Evolutionary conservation across 176 grass and related monocot genomes (phyloP).

Genomic region (Panicum miliaceum): DNA sequence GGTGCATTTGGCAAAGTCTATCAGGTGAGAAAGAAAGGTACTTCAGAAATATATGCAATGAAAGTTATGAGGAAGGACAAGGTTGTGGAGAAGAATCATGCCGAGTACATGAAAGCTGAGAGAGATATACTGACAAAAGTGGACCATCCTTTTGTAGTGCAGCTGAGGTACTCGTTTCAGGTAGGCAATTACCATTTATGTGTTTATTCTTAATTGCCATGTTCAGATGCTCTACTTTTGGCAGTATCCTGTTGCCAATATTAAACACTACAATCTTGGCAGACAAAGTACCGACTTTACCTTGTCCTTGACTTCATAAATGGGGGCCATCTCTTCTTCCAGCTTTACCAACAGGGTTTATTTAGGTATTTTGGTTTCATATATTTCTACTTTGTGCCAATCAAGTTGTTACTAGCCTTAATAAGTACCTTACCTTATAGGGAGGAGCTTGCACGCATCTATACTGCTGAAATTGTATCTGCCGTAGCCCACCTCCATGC

Average conservation of each 20-base stretch:
- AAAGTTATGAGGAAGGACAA: slow-evolving; percentile 99
- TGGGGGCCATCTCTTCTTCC: slow-evolving; percentile 97
- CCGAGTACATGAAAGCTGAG: slow-evolving; percentile 98
- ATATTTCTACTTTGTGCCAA: slow-evolving; percentile 4
- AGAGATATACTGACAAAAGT: slow-evolving; percentile 98
- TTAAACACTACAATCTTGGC: slow-evolving; percentile 41
- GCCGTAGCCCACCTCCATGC: slow-evolving; percentile 89
- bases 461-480: slow-evolving; percentile 93
- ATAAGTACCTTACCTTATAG: slow-evolving; percentile 45
- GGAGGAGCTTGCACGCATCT: slow-evolving; percentile 89
- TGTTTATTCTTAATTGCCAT: slow-evolving; percentile 27
- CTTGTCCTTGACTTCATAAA: slow-evolving; percentile 97
- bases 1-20: slow-evolving; percentile 98
- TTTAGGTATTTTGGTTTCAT: slow-evolving; percentile 69
- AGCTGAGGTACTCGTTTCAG: slow-evolving; percentile 98
- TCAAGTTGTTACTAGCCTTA: slow-evolving; percentile 34
- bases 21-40: slow-evolving; percentile 93
- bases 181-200: slow-evolving; percentile 46
- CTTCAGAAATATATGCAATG: slow-evolving; percentile 99
- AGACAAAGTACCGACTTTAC: slow-evolving; percentile 97
- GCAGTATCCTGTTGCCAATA: slow-evolving; percentile 16
- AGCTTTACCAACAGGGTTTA: slow-evolving; percentile 96
- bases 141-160: slow-evolving; percentile 96
- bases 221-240: slow-evolving; percentile 11
- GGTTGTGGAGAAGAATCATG: slow-evolving; percentile 97